phyloP scores from a whole-genome alignment of 2,329 filamentous ascomycete species.

The Metarhizium humberi region DNA sequence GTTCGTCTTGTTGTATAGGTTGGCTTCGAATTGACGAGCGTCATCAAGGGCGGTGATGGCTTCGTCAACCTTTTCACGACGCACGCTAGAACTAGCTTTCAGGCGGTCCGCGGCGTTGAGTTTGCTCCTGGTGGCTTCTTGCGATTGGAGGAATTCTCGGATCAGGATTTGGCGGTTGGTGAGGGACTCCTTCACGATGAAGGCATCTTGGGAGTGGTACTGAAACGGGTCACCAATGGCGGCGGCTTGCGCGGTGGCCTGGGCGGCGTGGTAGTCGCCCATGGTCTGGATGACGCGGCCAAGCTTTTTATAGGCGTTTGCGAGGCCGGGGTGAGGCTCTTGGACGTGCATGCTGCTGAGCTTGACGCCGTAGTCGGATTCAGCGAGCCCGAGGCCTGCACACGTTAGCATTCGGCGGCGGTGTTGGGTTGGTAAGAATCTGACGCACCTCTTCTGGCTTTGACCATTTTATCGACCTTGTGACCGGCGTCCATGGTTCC shows the following conservation, averaged over 20 bases:
- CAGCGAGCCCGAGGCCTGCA: conserved; percentile 79
- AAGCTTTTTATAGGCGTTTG: conserved; percentile 87
- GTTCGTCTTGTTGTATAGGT: conserved; percentile 76
- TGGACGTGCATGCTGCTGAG: conserved; percentile 78
- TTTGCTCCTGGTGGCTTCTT: conserved; percentile 74
- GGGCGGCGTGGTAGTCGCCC: conserved; percentile 90
- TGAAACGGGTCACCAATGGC: conserved; percentile 88
- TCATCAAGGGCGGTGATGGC: conserved; percentile 88
- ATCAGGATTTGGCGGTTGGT: conserved; percentile 96
- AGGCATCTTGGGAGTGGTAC: conserved; percentile 91
- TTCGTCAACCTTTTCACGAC: conserved; percentile 93
- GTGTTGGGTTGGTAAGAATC: conserved; percentile 5
- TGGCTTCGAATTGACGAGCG: conserved; percentile 70
- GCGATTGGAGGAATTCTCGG: conserved; percentile 84
- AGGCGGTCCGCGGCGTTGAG: conserved; percentile 80
- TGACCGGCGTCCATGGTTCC: conserved; percentile 95
- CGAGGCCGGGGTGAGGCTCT: conserved; percentile 80
- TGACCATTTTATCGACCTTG: conserved; percentile 91
- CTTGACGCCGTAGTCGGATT: conserved; percentile 90
- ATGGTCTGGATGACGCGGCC: conserved; percentile 89
- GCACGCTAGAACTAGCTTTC: conserved; percentile 77
- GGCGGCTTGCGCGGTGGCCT: conserved; percentile 92
- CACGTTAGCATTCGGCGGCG: conserved; percentile 10
- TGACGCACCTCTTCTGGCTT: conserved; percentile 69
- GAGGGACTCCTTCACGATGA: conserved; percentile 95